phyloP scores from a whole-genome alignment of 1,284 basidiomycete species.

The Cutaneotrichosporon sp. region DNA sequence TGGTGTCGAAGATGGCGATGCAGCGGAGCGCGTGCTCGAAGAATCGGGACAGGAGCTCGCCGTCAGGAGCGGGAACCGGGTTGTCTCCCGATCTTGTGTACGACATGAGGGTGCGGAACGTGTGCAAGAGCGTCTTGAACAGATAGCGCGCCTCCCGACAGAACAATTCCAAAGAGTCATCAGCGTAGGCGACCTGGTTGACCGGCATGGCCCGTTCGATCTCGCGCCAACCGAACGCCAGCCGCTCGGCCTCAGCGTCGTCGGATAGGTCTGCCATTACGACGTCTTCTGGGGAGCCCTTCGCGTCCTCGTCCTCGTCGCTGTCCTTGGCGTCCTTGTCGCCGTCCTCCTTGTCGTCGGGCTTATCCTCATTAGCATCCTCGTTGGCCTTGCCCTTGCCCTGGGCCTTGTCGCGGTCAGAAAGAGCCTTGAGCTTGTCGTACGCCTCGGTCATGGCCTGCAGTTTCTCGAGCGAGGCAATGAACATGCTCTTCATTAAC shows the following conservation, averaged over 20 bases:
- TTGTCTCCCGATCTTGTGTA: slow-evolving; percentile 78
- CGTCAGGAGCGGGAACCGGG: slow-evolving; percentile 67
- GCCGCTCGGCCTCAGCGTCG: slow-evolving; percentile 30
- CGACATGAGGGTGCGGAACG: slow-evolving; percentile 78
- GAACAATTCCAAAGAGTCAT: slow-evolving; percentile 73
- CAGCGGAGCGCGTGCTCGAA: slow-evolving; percentile 83
- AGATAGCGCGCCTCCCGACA: slow-evolving; percentile 76
- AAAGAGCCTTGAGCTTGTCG: slow-evolving; percentile 49
- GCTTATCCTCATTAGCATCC: slow-evolving; percentile 1
- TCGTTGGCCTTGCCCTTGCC: slow-evolving; percentile 40
- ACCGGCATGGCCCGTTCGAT: slow-evolving; percentile 80
- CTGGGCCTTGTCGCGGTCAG: slow-evolving; percentile 46
- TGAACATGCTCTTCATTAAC: slow-evolving; percentile 72
- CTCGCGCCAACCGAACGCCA: slow-evolving; percentile 54
- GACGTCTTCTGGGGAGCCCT: slow-evolving; percentile 16
- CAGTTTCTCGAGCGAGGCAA: slow-evolving; percentile 82
- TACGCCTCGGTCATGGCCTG: slow-evolving; percentile 73
- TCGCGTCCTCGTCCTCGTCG: slow-evolving; percentile 4
- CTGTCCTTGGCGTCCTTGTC: slow-evolving; percentile 5
- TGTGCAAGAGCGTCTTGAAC: slow-evolving; percentile 85
- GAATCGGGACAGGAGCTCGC: slow-evolving; percentile 79
- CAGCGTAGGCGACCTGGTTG: slow-evolving; percentile 67
- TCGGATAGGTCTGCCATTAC: slow-evolving; percentile 31
- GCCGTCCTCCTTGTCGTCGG: slow-evolving; percentile 1
- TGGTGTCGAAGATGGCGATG: slow-evolving; percentile 78